Evolutionary conservation across 2,329 filamentous ascomycete genomes (phyloP).

Genomic region (Amauroascus niger): DNA sequence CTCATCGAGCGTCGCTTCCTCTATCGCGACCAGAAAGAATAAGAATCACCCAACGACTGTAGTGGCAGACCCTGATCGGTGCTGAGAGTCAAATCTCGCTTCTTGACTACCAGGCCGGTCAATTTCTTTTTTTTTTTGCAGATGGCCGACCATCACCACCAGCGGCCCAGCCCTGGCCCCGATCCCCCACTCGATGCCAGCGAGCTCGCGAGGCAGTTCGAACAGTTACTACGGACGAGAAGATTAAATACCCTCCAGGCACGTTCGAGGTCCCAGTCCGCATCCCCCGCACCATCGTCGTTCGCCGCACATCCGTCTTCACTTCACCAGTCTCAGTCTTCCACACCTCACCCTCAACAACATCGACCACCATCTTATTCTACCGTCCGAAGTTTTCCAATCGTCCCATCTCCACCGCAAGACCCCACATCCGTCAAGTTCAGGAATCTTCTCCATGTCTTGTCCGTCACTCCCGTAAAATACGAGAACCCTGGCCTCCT

Average conservation of each 20-base stretch:
- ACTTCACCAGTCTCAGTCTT: constrained; percentile 31
- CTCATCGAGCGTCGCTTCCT: neutral
- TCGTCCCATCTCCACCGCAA: constrained; percentile 64
- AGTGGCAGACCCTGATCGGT: constrained; percentile 3
- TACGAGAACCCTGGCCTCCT: constrained; percentile 94
- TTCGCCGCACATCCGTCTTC: constrained; percentile 18
- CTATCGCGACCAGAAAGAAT: neutral
- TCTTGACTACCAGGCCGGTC: constrained; percentile 13
- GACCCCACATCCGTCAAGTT: constrained; percentile 65
- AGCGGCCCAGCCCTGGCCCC: neutral
- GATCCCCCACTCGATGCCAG: constrained; percentile 56
- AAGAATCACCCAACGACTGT: neutral
- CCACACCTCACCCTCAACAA: constrained; percentile 33
- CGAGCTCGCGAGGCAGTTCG: constrained; percentile 73
- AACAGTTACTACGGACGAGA: constrained; percentile 75
- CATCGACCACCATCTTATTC: constrained; percentile 48
- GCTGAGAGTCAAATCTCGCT: constrained; percentile 15
- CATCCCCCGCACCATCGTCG: constrained; percentile 44
- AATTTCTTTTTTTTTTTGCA: neutral
- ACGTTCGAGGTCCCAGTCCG: constrained; percentile 49
- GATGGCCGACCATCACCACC: constrained; percentile 13
- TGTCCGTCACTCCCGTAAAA: constrained; percentile 80
- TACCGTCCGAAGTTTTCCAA: constrained; percentile 54
- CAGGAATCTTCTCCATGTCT: constrained; percentile 68
- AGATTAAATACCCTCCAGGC: constrained; percentile 74